Evolutionary conservation across 106 monocot species (phyloP).

Genomic region (Dioscorea alata): DNA sequence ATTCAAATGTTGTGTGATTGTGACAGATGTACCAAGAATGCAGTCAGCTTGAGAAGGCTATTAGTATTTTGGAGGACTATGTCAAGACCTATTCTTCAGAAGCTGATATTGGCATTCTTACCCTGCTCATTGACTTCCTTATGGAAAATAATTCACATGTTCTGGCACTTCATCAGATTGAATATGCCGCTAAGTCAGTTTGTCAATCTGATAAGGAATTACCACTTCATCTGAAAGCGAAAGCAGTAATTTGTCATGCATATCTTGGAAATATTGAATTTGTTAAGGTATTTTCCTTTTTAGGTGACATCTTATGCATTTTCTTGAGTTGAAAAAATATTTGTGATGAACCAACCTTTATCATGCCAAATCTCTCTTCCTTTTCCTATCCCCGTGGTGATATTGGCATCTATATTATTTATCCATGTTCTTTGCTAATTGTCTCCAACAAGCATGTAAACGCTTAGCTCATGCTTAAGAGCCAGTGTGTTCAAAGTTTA

Average conservation of each 20-base stretch:
- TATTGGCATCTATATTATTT: background rate
- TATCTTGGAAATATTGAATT: slow-evolving; percentile 70
- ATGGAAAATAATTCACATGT: slow-evolving; percentile 51
- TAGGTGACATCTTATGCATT: background rate
- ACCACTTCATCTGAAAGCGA: slow-evolving; percentile 40
- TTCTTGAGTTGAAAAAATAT: too few relatives aligned
- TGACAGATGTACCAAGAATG: slow-evolving; percentile 71
- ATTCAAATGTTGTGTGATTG: too few relatives aligned
- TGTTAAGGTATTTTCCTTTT: slow-evolving; percentile 74
- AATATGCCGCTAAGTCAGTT: slow-evolving; percentile 17
- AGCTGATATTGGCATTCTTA: slow-evolving; percentile 30
- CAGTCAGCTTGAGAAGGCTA: slow-evolving; percentile 54
- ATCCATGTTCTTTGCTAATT: background rate
- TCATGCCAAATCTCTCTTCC: too few relatives aligned
- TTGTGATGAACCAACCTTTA: too few relatives aligned
- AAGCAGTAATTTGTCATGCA: slow-evolving; percentile 65
- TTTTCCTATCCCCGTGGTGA: too few relatives aligned
- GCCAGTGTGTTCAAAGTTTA: background rate
- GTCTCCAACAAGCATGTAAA: too few relatives aligned
- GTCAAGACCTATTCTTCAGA: slow-evolving; percentile 31
- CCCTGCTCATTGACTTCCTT: slow-evolving; percentile 49
- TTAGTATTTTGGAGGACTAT: slow-evolving; percentile 62
- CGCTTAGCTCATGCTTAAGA: background rate
- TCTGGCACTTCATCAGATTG: slow-evolving; percentile 57
- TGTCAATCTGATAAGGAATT: slow-evolving; percentile 23